Conservation (phyloP, 169 alveolate genomes). For the Plasmodium coatneyi region DNA sequence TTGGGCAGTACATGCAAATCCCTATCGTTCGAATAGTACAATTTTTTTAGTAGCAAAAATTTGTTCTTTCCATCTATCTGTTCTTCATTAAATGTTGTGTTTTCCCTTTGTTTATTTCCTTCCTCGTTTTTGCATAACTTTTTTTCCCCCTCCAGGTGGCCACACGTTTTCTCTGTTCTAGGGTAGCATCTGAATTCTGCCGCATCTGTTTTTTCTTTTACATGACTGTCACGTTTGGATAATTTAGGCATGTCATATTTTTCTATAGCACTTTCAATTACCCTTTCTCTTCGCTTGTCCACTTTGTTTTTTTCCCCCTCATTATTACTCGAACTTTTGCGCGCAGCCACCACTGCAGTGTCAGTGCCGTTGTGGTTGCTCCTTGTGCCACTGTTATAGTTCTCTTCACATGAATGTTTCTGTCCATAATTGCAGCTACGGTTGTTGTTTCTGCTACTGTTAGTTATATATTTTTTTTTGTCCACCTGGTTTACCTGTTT, state of each 20-base stretch:
- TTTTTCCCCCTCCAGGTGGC: background rate
- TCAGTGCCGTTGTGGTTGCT: background rate
- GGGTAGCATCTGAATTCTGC: background rate
- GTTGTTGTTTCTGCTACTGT: background rate
- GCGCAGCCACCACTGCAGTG: background rate
- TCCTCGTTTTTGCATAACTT: background rate
- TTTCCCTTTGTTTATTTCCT: background rate
- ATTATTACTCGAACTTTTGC: background rate
- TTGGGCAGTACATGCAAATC: background rate
- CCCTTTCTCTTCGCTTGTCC: background rate
- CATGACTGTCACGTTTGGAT: background rate
- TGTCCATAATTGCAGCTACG: background rate
- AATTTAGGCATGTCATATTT: background rate
- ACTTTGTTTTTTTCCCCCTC: background rate
- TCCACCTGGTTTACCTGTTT: background rate
- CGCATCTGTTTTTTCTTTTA: background rate
- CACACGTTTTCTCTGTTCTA: background rate
- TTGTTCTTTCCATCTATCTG: background rate
- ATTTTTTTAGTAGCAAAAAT: conserved; percentile 8
- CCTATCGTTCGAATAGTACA: conserved; percentile 9
- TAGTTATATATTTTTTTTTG: background rate
- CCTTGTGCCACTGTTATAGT: background rate
- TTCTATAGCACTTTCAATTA: background rate
- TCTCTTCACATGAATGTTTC: background rate
- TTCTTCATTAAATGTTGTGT: background rate